Percentiles rank a stretch among this genome's conserved stretches.
Evolutionary conservation across 768 basidiomycete species (phyloP).

Genomic region (Psilocybe cubensis): DNA sequence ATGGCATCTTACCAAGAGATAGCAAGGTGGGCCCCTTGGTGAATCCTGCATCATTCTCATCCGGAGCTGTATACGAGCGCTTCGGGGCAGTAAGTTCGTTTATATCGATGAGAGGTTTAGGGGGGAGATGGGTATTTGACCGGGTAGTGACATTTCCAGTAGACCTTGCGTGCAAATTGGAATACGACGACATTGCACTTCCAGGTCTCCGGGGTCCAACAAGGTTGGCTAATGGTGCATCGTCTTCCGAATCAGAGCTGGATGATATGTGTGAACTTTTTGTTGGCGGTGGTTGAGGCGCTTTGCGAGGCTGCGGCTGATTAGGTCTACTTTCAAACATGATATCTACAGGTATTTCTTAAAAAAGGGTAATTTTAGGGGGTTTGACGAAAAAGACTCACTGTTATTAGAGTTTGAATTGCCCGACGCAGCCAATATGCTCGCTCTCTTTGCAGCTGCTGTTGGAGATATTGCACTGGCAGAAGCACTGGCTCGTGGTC

Average conservation of each 20-base stretch:
- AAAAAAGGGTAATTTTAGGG: background rate
- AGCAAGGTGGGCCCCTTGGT: conserved; percentile 41
- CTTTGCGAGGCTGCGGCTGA: background rate
- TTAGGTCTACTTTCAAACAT: background rate
- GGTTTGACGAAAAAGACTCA: conserved; percentile 20
- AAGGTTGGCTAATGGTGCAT: conserved; percentile 67
- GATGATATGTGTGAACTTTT: conserved; percentile 17
- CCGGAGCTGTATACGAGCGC: conserved; percentile 17
- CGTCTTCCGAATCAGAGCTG: conserved; percentile 49
- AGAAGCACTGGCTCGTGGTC: conserved; percentile 58
- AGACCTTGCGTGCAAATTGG: conserved; percentile 26
- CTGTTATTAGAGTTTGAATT: conserved; percentile 32
- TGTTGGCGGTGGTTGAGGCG: conserved; percentile 5
- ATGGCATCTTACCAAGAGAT: conserved; percentile 11
- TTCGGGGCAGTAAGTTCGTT: conserved; percentile 40
- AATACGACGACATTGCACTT: conserved; percentile 53
- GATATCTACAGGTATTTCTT: background rate
- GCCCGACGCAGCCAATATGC: conserved; percentile 36
- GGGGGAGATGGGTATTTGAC: conserved; percentile 22
- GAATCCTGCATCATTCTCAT: conserved; percentile 35
- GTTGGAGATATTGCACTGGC: conserved; percentile 59
- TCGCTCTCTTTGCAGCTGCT: conserved; percentile 55
- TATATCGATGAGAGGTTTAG: conserved; percentile 57
- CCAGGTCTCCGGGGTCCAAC: conserved; percentile 69
- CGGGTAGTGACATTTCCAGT: conserved; percentile 28